A percentile compares a stretch with the other conserved stretches of the same genome.
Conservation (phyloP, 208 protist genomes). For the Balamuthia mandrillaris region DNA sequence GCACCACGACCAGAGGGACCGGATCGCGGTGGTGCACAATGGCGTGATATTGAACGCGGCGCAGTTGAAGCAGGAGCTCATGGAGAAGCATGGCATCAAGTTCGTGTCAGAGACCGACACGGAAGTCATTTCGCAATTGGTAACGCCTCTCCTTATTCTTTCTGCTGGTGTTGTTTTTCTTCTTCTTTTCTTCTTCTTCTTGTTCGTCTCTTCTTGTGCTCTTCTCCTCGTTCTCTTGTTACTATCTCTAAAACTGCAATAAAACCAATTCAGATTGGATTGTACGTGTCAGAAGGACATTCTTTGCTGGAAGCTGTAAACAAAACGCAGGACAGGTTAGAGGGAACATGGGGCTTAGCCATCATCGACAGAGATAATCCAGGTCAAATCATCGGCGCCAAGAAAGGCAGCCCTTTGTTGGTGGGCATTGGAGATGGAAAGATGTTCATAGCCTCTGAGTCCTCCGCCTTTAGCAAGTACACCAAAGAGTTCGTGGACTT, state of each 20-base stretch:
- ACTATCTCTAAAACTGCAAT: too few species aligned
- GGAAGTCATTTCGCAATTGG: constrained; percentile 74
- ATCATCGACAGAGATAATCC: constrained; percentile 61
- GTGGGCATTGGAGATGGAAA: constrained; percentile 68
- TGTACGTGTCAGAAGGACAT: constrained; percentile 61
- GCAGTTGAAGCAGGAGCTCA: constrained; percentile 56
- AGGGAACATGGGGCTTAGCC: constrained; percentile 70
- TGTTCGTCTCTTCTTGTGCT: not conserved
- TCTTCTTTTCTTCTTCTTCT: not conserved
- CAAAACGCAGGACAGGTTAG: constrained; percentile 61
- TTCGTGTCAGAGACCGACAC: constrained; percentile 75
- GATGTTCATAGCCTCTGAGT: constrained; percentile 66
- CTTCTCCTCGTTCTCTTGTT: not conserved
- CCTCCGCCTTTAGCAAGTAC: constrained; percentile 61
- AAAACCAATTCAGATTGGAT: constrained; percentile 58
- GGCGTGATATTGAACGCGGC: constrained; percentile 74
- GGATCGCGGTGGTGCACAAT: constrained; percentile 76
- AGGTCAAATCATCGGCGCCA: constrained; percentile 61
- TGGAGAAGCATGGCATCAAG: constrained; percentile 57
- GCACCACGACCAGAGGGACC: constrained; percentile 40
- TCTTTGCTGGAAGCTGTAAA: constrained; percentile 60
- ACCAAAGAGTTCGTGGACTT: constrained; percentile 72
- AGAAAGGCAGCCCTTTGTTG: constrained; percentile 65
- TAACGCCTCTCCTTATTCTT: constrained; percentile 43
- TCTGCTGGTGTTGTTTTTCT: too few species aligned